Conservation (phyloP, 352 stramenopile genomes). For the Globisporangium alternatum region DNA sequence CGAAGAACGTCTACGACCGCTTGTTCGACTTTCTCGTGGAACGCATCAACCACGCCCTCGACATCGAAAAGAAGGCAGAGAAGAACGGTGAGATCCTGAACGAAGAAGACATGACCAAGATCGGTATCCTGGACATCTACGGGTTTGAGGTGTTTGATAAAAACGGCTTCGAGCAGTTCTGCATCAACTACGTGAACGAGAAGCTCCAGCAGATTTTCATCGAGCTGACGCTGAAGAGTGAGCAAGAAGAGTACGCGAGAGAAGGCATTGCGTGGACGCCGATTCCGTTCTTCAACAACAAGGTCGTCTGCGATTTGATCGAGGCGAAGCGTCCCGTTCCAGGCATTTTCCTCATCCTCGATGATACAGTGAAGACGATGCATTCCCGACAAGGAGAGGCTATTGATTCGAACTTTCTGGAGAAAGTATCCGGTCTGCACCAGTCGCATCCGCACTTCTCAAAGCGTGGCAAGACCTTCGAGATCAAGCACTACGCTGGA, state of each 20-base stretch:
- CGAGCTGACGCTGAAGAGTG: constrained; percentile 85
- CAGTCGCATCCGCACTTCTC: constrained; percentile 69
- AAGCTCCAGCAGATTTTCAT: constrained; percentile 94
- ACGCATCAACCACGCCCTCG: constrained; percentile 82
- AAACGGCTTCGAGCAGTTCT: constrained; percentile 95
- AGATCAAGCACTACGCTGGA: constrained; percentile 86
- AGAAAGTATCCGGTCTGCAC: constrained; percentile 74
- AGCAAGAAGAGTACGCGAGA: constrained; percentile 94
- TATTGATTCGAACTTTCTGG: constrained; percentile 77
- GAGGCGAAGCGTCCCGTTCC: constrained; percentile 68
- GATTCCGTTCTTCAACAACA: constrained; percentile 94
- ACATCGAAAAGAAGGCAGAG: constrained; percentile 81
- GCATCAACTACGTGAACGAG: constrained; percentile 95
- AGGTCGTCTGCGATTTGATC: constrained; percentile 87
- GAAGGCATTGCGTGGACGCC: constrained; percentile 91
- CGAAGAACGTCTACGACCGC: constrained; percentile 95
- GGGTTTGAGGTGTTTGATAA: constrained; percentile 95
- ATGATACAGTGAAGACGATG: constrained; percentile 87
- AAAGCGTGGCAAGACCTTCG: constrained; percentile 83
- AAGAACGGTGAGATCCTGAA: constrained; percentile 77
- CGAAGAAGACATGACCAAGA: constrained; percentile 70
- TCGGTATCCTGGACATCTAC: constrained; percentile 96
- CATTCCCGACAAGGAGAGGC: constrained; percentile 78
- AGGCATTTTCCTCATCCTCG: constrained; percentile 82
- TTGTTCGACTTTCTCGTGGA: constrained; percentile 97